Evolutionary conservation across 805 yeast genomes (phyloP).

Genomic region (Cephaloascus albidus): DNA sequence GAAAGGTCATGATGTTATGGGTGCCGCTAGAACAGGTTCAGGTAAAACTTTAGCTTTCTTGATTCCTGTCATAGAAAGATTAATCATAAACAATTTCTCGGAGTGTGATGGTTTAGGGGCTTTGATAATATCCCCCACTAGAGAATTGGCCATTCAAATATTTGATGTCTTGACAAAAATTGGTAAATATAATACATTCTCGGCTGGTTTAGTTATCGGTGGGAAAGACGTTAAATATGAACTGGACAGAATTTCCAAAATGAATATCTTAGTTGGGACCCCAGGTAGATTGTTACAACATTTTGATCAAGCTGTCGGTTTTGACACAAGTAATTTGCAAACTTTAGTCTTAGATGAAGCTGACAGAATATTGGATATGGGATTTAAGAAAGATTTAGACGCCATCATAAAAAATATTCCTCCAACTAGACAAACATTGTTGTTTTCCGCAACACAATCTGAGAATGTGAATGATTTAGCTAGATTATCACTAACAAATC

Average conservation of each 20-base stretch:
- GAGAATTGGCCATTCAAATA: conserved; percentile 86
- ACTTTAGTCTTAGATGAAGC: conserved; percentile 85
- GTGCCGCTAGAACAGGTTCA: conserved; percentile 85
- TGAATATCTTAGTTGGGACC: conserved; percentile 82
- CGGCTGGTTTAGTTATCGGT: conserved; percentile 90
- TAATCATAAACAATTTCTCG: conserved; percentile 65
- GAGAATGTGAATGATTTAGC: conserved; percentile 79
- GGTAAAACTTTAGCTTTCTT: conserved; percentile 87
- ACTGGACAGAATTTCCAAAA: conserved; percentile 65
- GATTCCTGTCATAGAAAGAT: conserved; percentile 67
- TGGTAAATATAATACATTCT: conserved; percentile 64
- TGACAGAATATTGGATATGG: conserved; percentile 89
- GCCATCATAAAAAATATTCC: conserved; percentile 73
- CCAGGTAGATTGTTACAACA: conserved; percentile 90
- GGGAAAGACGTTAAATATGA: conserved; percentile 84
- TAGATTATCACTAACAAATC: conserved; percentile 59
- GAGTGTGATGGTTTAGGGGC: conserved; percentile 87
- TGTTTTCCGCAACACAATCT: conserved; percentile 87
- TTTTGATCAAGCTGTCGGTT: conserved; percentile 79
- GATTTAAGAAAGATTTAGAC: conserved; percentile 77
- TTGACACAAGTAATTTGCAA: conserved; percentile 68
- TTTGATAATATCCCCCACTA: conserved; percentile 79
- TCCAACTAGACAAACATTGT: conserved; percentile 68
- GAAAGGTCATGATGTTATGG: conserved; percentile 72
- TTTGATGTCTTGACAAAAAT: conserved; percentile 80